Evolutionary conservation across 768 basidiomycete species (phyloP), one percentile per base, ranked within the genome.

Genomic region (Daedalea quercina): DNA sequence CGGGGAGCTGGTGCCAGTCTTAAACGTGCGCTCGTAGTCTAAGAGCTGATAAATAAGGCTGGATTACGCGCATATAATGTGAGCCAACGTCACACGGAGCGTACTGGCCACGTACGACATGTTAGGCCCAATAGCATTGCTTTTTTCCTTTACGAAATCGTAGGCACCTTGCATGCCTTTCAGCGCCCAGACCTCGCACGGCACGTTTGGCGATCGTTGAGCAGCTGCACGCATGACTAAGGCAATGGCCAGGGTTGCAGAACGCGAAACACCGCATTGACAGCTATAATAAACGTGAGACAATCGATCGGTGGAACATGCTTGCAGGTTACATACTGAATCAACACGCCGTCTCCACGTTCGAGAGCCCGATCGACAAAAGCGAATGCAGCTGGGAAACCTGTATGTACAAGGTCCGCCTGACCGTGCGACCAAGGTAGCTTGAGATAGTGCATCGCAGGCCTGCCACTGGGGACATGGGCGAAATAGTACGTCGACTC

Each of bases 381-480:
- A 19, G 77, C 68, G 81, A 94, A 90, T 4, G 86, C 93, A 8
- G 74, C 77, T 47, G 81, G 80, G 69, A 94, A 92, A 45, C 90
- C 91, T 37, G 80, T 70, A 2, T 81, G 69, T 58, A 92, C 90
- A 35, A 95, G 80, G 66, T 95, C 87, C 52, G 87, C 78, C 69
- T 94, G 90, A n/a, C 93, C 93, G 65, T 95, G 93, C 22, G 90
- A 93, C 94, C 93, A 95, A 48, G 79, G 78, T 24, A 94, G 79
- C 67, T 91, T 92, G 69, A 92, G 84, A 65, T 94, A 94, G 67
- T 91, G 82, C 77, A 93, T 81, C 17, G 76, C 76, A 0, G 91
- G 90, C 58, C 89, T 77, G 51, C 87, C 90, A 46, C 73, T 82
- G 33, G 78, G 70, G 9, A 79, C 63, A 66, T 90, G 80, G 1